Evolutionary conservation across 2,329 filamentous ascomycete genomes (phyloP), one percentile per base, ranked within the genome.

Genomic region (Ascochyta fabae): DNA sequence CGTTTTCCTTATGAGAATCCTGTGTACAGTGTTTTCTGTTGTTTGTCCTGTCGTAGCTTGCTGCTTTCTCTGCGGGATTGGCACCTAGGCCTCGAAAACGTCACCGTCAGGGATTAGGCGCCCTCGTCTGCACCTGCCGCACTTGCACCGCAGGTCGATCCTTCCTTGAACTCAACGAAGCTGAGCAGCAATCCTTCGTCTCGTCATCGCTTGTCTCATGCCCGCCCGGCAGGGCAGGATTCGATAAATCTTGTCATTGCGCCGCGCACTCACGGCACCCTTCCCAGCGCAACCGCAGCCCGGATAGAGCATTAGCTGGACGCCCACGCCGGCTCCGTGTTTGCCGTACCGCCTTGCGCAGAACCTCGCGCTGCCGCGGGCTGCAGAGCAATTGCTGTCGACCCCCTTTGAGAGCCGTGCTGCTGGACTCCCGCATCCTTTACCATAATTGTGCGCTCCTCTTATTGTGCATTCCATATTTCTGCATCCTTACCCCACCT

Each of bases 91-190:
- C 46, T 40, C 10, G 13, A 42, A 45, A 56, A 53, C 54, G 54
- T 57, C 54, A 57, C 47, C n/a, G 27, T 19, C 54, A 53, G 44
- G 54, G 54, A 57, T 57, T n/a, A 40, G 29, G 39, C 24, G 45
- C 23, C 33, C 22, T 57, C 54, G 54, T 44, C 42, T 52, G 24
- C 27, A 45, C 54, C 46, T 57, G 48, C 54, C 54, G 43, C 40
- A 38, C 40, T 53, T 44, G 44, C 45, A 45, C 33, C 15, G 15
- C 43, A 44, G 43, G 48, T 39, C 54, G 40, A 57, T 57, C 54
- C 45, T 57, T 57, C 40, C 54, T 46, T 53, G 48, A 39, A 57
- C 49, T 46, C 54, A 49, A 46, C 48, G 40, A 46, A 53, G 54
- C 54, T 53, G 54, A 57, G 49, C 48, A 57, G 27, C 45, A 42